Conservation (phyloP, 1,284 basidiomycete species). For the Tilletia walkeri region DNA sequence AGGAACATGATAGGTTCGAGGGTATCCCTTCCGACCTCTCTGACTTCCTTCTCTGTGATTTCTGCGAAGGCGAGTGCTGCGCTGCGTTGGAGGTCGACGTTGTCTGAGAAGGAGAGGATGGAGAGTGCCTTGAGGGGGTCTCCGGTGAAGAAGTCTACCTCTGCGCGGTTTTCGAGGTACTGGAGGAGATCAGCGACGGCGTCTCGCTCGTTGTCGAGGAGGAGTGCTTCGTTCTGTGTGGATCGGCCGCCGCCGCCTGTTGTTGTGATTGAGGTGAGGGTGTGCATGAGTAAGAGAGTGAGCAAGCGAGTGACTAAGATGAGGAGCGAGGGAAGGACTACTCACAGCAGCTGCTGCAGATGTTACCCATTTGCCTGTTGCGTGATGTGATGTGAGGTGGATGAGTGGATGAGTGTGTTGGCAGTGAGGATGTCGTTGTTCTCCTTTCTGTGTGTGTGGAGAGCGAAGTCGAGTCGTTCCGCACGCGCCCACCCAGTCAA, state of each 20-base stretch:
- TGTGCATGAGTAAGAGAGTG: background rate
- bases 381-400: background rate
- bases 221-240: conserved; percentile 70
- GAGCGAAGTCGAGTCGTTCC: no score
- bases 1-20: conserved; percentile 98
- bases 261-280: conserved; percentile 24
- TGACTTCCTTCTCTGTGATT: conserved; percentile 99
- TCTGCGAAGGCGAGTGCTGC: conserved; percentile 98
- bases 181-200: conserved; percentile 96
- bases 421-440: background rate
- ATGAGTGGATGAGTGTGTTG: no score
- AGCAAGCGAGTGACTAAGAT: no score
- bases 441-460: background rate
- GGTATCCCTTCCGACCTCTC: conserved; percentile 93
- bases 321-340: background rate
- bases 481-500: no score
- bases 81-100: conserved; percentile 96
- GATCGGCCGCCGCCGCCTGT: conserved; percentile 32
- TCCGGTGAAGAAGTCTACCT: conserved; percentile 56
- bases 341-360: conserved; percentile 32
- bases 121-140: conserved; percentile 89
- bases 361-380: conserved; percentile 42
- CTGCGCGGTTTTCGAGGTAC: conserved; percentile 74
- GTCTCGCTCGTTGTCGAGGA: conserved; percentile 96
- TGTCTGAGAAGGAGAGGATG: conserved; percentile 97